Evolutionary conservation across 2,329 filamentous ascomycete genomes (phyloP).

Genomic region (Dothistroma pini): DNA sequence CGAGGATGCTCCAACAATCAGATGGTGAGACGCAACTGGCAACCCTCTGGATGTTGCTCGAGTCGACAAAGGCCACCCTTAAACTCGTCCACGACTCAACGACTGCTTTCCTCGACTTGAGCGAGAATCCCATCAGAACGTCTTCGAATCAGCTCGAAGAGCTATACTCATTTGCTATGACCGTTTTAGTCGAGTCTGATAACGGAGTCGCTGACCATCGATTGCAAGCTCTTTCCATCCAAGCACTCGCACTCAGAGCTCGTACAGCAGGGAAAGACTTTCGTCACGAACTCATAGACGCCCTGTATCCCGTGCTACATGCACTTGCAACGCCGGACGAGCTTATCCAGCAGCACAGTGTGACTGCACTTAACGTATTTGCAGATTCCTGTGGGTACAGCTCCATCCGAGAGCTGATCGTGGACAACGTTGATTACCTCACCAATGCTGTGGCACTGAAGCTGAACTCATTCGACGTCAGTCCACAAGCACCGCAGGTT

Average conservation of each 20-base stretch:
- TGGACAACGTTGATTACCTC: slow-evolving; percentile 94
- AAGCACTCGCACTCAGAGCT: slow-evolving; percentile 74
- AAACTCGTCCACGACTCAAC: slow-evolving; percentile 50
- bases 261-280: slow-evolving; percentile 64
- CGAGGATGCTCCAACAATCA: slow-evolving; percentile 59
- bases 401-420: slow-evolving; percentile 71
- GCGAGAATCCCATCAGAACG: neutral
- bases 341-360: slow-evolving; percentile 72
- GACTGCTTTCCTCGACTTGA: slow-evolving; percentile 58
- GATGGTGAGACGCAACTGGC: slow-evolving; percentile 60
- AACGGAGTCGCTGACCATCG: slow-evolving; percentile 60
- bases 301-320: slow-evolving; percentile 88
- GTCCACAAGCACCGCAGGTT: slow-evolving; percentile 85
- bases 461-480: slow-evolving; percentile 87
- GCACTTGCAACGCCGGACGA: slow-evolving; percentile 69
- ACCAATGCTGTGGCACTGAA: slow-evolving; percentile 87
- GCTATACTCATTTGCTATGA: slow-evolving; percentile 65
- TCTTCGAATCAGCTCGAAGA: slow-evolving; percentile 49
- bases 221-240: slow-evolving; percentile 72
- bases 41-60: slow-evolving; percentile 75
- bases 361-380: slow-evolving; percentile 77
- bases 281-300: slow-evolving; percentile 80
- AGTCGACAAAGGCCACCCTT: slow-evolving; percentile 61
- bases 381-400: slow-evolving; percentile 70
- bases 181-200: slow-evolving; percentile 50